These are phyloP conservation scores for Xylaria telfairii DNA, from an alignment of 495 filamentous ascomycete genomes.

Conservation along the genomic window DNA sequence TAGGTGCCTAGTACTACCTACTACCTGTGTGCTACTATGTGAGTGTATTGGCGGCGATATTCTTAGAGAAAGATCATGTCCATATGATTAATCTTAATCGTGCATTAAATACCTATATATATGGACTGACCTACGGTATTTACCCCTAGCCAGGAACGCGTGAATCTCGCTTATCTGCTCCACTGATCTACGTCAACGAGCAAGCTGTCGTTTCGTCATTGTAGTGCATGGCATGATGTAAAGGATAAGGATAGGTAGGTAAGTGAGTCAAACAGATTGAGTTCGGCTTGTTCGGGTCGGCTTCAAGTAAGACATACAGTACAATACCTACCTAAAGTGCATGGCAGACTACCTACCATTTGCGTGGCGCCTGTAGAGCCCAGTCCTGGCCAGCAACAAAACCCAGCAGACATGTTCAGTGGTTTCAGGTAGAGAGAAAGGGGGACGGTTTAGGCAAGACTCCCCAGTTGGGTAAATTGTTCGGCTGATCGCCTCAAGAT, in stretches of 20 bases:
- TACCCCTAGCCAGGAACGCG: not conserved
- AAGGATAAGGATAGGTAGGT: not conserved
- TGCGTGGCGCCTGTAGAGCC: not conserved
- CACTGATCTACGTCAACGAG: not conserved
- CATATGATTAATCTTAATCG: no score
- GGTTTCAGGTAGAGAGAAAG: slow-evolving; percentile 1
- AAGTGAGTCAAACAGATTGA: not conserved
- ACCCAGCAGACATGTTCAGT: not conserved
- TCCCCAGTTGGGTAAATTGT: slow-evolving; percentile 2
- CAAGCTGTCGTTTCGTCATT: slow-evolving; percentile 2
- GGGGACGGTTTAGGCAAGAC: not conserved
- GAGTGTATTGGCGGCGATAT: no score
- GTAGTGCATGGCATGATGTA: not conserved
- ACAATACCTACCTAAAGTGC: not conserved
- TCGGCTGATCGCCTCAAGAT: slow-evolving; percentile 21
- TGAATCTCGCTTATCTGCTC: slow-evolving; percentile 1
- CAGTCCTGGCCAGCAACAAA: no score
- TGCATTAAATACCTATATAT: not conserved
- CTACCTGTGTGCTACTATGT: no score
- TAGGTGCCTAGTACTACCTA: no score
- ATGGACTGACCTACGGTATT: no score
- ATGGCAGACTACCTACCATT: not conserved
- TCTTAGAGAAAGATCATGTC: no score
- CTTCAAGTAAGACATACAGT: not conserved
- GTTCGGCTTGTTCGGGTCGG: slow-evolving; percentile 5